Percentiles rank a stretch among this genome's conserved stretches.
phyloP scores from a whole-genome alignment of 2,329 filamentous ascomycete species.

The Coniella vitis region DNA sequence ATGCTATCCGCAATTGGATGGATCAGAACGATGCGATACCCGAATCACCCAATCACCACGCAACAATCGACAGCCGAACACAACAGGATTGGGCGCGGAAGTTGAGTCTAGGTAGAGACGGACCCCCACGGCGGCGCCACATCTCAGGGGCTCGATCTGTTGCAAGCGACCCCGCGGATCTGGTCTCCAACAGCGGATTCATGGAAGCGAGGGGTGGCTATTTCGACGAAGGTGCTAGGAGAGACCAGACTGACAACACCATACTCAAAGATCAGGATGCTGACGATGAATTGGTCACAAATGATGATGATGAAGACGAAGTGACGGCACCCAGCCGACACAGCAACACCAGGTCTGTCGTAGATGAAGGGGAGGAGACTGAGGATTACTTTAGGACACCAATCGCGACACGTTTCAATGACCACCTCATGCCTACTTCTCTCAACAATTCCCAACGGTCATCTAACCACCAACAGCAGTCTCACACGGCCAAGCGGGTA shows the following conservation, averaged over 20 bases:
- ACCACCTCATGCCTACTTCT: constrained; percentile 25
- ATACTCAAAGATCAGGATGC: constrained; percentile 67
- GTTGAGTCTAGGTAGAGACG: constrained; percentile 45
- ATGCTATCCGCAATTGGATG: constrained; percentile 88
- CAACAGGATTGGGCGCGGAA: constrained; percentile 43
- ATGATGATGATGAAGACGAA: constrained; percentile 62
- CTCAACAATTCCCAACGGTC: constrained; percentile 21
- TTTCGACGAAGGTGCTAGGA: constrained; percentile 7
- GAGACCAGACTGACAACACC: constrained; percentile 26
- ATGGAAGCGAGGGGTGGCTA: constrained; percentile 33
- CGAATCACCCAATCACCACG: constrained; percentile 41
- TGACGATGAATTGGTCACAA: constrained; percentile 82
- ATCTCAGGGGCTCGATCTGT: constrained; percentile 52
- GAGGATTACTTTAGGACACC: constrained; percentile 53
- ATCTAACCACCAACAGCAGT: constrained; percentile 17
- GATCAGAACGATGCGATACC: constrained; percentile 55
- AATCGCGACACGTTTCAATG: constrained; percentile 33
- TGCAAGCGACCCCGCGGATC: constrained; percentile 57
- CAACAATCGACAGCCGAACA: constrained; percentile 38
- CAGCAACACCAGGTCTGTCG: constrained; percentile 3
- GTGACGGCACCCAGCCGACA: constrained; percentile 22
- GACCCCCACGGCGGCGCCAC: constrained; percentile 36
- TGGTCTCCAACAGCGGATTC: constrained; percentile 45
- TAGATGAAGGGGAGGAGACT: constrained; percentile 24
- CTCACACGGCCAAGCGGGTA: constrained; percentile 27